Base-by-base conservation (phyloP, 306 rosid species). In the Rosa lucieae region DNA sequence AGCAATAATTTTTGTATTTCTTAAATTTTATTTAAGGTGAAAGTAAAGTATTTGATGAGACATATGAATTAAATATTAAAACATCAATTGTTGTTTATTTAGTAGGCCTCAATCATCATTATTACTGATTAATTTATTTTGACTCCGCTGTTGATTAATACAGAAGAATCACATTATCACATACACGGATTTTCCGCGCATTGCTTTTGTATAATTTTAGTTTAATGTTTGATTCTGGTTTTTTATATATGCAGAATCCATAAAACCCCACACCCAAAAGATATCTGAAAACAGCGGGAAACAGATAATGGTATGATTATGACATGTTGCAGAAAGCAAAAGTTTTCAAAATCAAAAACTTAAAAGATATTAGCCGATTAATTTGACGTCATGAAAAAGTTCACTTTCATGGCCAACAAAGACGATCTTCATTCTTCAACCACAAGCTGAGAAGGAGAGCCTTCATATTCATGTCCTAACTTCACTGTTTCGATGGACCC, bases 401-500 rank as follows among this genome's bases (percentile, higher is more conserved):
- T 49, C n/a, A 77, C 73, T 76, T 43, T 78, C 82, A 69, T 43
- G 73, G 78, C 79, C 82, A 77, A 84, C 82, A 71, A 78, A 75
- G 83, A 82, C 75, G 53, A 12, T 49, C 21, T 11, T 46, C 70
- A 44, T 74, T 8, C 68, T 74, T 46, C 72, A 10, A 6, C 77
- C 23, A 43, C 70, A 6, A 6, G 23, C 5, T 53, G 13, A 8
- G 13, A 29, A 17, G 35, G 39, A 10, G 44, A 35, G 23, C 13
- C 71, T 47, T 46, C 70, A 0, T 46, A 13, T 37, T 78, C 85
- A 76, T 73, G 80, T 67, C 82, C 87, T 73, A 89, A 86, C 73
- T 89, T 86, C 78, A 82, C 81, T 85, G 92, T 88, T 59, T 46
- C 67, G 15, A 10, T 58, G 52, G 76, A 8, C 70, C 81, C n/a